Evolutionary conservation across 257 asterid species (phyloP).

Genomic region (Salvia hispanica): DNA sequence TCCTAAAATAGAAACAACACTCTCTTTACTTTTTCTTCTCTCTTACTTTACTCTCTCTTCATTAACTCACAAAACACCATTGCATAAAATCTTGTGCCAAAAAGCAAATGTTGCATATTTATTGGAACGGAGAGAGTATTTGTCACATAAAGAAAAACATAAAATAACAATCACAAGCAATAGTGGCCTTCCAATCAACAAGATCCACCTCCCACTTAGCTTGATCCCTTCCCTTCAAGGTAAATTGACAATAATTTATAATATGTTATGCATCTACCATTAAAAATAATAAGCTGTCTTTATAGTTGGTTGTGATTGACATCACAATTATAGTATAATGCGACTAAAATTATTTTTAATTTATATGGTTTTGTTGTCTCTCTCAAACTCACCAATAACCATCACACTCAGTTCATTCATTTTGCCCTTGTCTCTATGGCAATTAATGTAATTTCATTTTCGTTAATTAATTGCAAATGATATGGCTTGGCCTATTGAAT

Average conservation of each 20-base stretch:
- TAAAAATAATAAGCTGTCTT: slow-evolving; percentile 8
- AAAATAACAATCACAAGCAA: not conserved
- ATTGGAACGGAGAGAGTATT: too few species aligned
- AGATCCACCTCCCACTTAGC: slow-evolving; percentile 26
- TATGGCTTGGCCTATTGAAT: too few species aligned
- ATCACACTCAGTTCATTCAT: slow-evolving; percentile 30
- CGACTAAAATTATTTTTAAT: not conserved
- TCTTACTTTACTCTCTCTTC: too few species aligned
- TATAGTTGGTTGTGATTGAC: slow-evolving; percentile 36
- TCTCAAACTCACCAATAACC: slow-evolving; percentile 42
- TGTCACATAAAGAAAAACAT: not conserved
- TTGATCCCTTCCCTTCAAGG: slow-evolving; percentile 5
- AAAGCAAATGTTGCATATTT: too few species aligned
- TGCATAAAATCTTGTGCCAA: too few species aligned
- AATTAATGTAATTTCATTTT: not conserved
- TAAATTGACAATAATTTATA: not conserved
- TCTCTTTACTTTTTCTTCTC: too few species aligned
- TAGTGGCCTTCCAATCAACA: slow-evolving; percentile 28
- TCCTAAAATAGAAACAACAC: too few species aligned
- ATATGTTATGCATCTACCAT: slow-evolving; percentile 4
- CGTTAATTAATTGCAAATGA: too few species aligned
- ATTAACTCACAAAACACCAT: too few species aligned
- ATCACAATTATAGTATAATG: slow-evolving; percentile 13
- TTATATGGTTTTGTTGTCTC: slow-evolving; percentile 30
- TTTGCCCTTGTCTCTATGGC: slow-evolving; percentile 15